Percentiles rank a stretch among this genome's conserved stretches.
Evolutionary conservation across 169 alveolate species (phyloP).

Genomic region (Cryptosporidium muris): DNA sequence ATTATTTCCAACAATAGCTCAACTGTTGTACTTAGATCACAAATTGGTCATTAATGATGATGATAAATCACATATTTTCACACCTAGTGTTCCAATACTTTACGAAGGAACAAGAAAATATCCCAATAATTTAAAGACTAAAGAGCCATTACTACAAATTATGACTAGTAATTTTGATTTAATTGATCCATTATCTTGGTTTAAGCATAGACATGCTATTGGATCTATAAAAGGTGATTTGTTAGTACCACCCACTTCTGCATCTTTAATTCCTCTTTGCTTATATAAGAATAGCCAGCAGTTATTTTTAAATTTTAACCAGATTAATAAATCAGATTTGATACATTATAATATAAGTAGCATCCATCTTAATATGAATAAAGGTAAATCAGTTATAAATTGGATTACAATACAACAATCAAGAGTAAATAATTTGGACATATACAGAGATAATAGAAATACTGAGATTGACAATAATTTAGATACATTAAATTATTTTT

Average conservation of each 20-base stretch:
- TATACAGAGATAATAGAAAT: slow-evolving; percentile 2
- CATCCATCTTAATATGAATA: not conserved
- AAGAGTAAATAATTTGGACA: not conserved
- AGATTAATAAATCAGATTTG: not conserved
- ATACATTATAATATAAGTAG: not conserved
- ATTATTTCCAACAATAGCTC: slow-evolving; percentile 55
- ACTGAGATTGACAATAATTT: slow-evolving; percentile 1
- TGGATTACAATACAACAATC: too few relatives aligned
- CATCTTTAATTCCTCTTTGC: slow-evolving; percentile 52
- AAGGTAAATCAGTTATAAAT: not conserved
- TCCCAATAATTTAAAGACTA: not conserved
- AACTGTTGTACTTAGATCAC: slow-evolving; percentile 35
- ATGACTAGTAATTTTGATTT: slow-evolving; percentile 59
- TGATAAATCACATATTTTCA: too few relatives aligned
- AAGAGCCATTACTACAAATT: slow-evolving; percentile 10
- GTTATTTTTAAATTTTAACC: not conserved
- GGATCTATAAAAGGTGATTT: slow-evolving; percentile 68
- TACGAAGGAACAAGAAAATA: too few relatives aligned
- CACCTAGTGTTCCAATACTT: too few relatives aligned
- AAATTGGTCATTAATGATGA: not conserved
- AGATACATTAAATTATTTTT: slow-evolving; percentile 17
- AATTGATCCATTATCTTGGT: slow-evolving; percentile 68
- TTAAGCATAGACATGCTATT: slow-evolving; percentile 64
- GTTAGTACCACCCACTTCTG: slow-evolving; percentile 69
- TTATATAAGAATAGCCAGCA: not conserved